Base-by-base conservation (phyloP, 129 eudicot species). In the Smallanthus sonchifolius region DNA sequence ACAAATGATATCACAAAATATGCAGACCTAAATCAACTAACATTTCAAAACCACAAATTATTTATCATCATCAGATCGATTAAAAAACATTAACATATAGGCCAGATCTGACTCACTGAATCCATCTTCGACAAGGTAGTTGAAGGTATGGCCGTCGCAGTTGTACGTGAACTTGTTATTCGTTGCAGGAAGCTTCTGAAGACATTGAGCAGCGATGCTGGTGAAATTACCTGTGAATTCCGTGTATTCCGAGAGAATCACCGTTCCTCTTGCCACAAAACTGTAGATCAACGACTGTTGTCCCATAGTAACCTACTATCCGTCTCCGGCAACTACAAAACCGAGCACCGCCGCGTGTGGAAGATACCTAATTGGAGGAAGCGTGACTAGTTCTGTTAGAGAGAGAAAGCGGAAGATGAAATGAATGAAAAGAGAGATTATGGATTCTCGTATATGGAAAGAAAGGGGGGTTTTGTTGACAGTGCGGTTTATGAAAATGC, bases 81-180 rank as follows among this genome's bases (percentile, higher is more conserved):
- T 34, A 34, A 34, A 13, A 35, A 61, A 14, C 19, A 61, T 14
- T 9, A 32, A 0, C n/a, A 61, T 15, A 61, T 13, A 30, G 16
- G 10, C 17, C 60, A 44, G 45, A 37, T 75, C 70, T 57, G 57
- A 55, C 78, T 80, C 60, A 91, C 97, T 86, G 86, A 86, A 91
- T 73, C 97, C 97, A 65, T 88, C 83, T 61, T 88, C 88, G 48
- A 91, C 97, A 67, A 88, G 67, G 11, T 61, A 61, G 43, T 61
- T 61, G 10, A 61, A 61, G 10, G 67, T 61, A n/a, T 61, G 67
- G 6, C 42, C 67, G 36, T 61, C 67, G 20, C 40, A 60, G 66
- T 32, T 60, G 66, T 61, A 61, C 20, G 67, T 61, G 16, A 61
- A 61, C 65, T 59, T 59, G 16, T 61, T 61, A 35, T 61, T 61